These are phyloP conservation scores for Cyberlindnera xylosilytica DNA, from an alignment of 805 yeast genomes.

Conservation along the genomic window DNA sequence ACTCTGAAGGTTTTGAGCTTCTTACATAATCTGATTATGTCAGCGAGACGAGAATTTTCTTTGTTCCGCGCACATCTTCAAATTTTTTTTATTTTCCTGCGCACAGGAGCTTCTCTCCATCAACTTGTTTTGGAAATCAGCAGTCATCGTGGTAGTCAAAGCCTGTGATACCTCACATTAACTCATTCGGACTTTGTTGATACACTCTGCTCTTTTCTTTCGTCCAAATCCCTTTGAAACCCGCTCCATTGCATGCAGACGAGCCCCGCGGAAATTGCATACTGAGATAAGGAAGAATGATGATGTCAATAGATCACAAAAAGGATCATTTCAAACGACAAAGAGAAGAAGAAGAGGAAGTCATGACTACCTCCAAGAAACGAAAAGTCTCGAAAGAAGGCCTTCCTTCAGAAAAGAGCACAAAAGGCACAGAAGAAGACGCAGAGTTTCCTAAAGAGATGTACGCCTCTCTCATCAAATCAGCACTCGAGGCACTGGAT, in stretches of 20 bases:
- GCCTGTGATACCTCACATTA: no score
- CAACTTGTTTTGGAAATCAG: no score
- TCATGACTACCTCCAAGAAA: slow-evolving; percentile 6
- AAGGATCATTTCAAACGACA: slow-evolving; percentile 27
- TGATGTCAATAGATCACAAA: slow-evolving; percentile 29
- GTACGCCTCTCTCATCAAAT: slow-evolving; percentile 47
- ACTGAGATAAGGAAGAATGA: slow-evolving; percentile 7
- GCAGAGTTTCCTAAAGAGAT: slow-evolving; percentile 32
- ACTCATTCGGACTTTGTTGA: no score
- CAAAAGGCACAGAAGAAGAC: slow-evolving; percentile 5
- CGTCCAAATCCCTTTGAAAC: no score
- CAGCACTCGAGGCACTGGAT: slow-evolving; percentile 70
- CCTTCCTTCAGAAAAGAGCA: neutral
- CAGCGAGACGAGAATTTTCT: slow-evolving; percentile 6
- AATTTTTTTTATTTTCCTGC: neutral
- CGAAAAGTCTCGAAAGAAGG: slow-evolving; percentile 5
- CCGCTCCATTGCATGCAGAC: neutral
- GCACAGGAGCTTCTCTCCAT: neutral
- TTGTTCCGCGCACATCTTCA: slow-evolving; percentile 2
- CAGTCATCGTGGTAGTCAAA: no score
- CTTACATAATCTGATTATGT: neutral
- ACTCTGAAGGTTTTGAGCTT: no score
- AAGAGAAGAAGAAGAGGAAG: slow-evolving; percentile 20
- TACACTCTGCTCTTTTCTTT: no score
- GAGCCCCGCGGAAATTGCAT: neutral